phyloP scores from a whole-genome alignment of 2,329 filamentous ascomycete species.

The Albifimbria verrucaria region DNA sequence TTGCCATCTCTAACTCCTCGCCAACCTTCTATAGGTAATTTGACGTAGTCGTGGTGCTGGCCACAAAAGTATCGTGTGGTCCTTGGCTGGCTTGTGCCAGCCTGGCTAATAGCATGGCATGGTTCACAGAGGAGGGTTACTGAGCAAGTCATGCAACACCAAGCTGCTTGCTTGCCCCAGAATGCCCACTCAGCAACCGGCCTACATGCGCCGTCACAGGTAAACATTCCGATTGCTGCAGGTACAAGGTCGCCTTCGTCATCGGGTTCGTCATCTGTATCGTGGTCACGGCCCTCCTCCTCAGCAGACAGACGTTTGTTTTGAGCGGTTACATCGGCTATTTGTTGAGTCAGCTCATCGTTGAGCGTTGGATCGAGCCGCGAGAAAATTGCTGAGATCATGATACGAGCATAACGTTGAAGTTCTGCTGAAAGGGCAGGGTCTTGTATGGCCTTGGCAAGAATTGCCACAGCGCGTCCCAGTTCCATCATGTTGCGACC shows the following conservation, averaged over 20 bases:
- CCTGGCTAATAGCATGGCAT: constrained; percentile 11
- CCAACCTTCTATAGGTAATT: constrained; percentile 18
- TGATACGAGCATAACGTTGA: background rate
- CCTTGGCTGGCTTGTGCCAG: constrained; percentile 3
- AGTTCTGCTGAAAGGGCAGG: background rate
- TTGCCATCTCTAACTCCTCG: constrained; percentile 16
- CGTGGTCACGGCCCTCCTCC: background rate
- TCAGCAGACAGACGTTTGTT: background rate
- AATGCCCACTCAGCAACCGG: constrained; percentile 9
- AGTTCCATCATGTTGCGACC: background rate
- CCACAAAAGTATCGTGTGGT: constrained; percentile 11
- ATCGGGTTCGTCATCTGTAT: background rate
- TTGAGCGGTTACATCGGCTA: background rate
- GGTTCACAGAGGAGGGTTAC: constrained; percentile 16
- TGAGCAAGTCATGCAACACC: constrained; percentile 17
- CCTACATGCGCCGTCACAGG: constrained; percentile 13
- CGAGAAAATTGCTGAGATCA: background rate
- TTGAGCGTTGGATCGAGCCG: background rate
- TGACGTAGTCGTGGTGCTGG: constrained; percentile 15
- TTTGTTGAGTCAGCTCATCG: background rate
- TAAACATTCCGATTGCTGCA: background rate
- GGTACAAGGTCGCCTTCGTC: constrained; percentile 11
- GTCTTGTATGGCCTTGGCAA: background rate
- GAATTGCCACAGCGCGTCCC: background rate
- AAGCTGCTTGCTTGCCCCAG: constrained; percentile 13